phyloP scores from a whole-genome alignment of 2,329 filamentous ascomycete genomes.

The Tolypocladium album region DNA sequence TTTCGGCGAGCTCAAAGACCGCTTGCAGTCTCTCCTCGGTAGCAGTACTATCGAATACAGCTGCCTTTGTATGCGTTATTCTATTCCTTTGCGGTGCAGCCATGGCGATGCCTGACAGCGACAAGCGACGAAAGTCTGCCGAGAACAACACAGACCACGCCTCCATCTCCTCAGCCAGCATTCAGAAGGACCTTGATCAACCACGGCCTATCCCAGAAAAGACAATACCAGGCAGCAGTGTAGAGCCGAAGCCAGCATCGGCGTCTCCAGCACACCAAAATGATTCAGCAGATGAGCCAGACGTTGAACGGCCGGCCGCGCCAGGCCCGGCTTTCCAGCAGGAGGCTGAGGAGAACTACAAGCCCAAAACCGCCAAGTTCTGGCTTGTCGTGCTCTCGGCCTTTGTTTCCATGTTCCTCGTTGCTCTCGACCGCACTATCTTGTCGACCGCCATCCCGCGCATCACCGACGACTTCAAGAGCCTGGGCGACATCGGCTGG shows the following conservation, averaged over 20 bases:
- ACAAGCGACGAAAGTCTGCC: neutral
- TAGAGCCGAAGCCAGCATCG: neutral
- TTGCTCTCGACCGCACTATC: constrained; percentile 48
- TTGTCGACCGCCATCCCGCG: constrained; percentile 42
- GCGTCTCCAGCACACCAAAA: neutral
- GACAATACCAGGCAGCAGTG: neutral
- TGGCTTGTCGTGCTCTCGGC: constrained; percentile 44
- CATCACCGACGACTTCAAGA: constrained; percentile 47
- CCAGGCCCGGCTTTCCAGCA: constrained; percentile 10
- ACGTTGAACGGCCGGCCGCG: constrained; percentile 7
- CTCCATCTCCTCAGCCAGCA: neutral
- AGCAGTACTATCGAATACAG: neutral
- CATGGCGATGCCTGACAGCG: neutral
- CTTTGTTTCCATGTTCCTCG: constrained; percentile 44
- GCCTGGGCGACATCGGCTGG: constrained; percentile 52
- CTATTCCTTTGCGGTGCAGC: neutral
- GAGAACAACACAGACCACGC: neutral
- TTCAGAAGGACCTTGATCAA: neutral
- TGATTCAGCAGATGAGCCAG: constrained; percentile 1
- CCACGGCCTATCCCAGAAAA: neutral
- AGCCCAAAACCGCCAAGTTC: constrained; percentile 41
- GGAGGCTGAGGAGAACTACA: constrained; percentile 30
- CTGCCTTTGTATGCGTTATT: neutral
- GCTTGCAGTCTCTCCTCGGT: neutral
- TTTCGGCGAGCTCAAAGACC: neutral